phyloP scores from a whole-genome alignment of 2,329 filamentous ascomycete species.

The Allantophomopsis lycopodina region DNA sequence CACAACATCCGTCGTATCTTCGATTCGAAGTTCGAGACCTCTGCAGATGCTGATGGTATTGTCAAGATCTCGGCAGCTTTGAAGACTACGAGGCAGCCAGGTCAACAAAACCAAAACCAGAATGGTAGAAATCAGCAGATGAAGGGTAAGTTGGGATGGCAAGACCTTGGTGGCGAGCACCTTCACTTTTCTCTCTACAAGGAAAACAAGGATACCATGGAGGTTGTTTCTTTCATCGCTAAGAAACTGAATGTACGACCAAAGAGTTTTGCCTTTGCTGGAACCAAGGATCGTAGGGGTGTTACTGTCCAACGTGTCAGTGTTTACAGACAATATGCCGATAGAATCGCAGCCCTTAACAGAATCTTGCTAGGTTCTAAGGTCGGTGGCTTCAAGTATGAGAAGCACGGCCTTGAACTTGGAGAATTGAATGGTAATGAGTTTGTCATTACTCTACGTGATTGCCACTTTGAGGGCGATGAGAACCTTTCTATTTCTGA shows the following conservation, averaged over 20 bases:
- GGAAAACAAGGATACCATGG: slow-evolving; percentile 70
- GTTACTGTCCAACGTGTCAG: slow-evolving; percentile 56
- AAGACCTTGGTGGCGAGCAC: slow-evolving; percentile 53
- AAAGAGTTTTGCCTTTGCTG: slow-evolving; percentile 52
- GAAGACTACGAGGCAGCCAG: slow-evolving; percentile 9
- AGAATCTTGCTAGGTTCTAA: slow-evolving; percentile 41
- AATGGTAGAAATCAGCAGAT: slow-evolving; percentile 9
- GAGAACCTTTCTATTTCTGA: slow-evolving; percentile 31
- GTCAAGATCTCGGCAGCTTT: slow-evolving; percentile 40
- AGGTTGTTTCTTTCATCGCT: slow-evolving; percentile 47
- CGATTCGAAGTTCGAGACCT: slow-evolving; percentile 45
- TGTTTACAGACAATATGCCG: slow-evolving; percentile 40
- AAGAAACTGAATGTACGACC: slow-evolving; percentile 41
- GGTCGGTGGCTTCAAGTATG: slow-evolving; percentile 74
- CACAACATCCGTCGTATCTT: slow-evolving; percentile 45
- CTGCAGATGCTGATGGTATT: slow-evolving; percentile 40
- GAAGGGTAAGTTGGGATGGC: slow-evolving; percentile 37
- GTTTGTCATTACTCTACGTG: slow-evolving; percentile 82
- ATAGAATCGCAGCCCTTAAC: slow-evolving; percentile 54
- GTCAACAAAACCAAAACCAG: slow-evolving; percentile 7
- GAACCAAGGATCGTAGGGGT: slow-evolving; percentile 59
- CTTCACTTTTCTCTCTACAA: slow-evolving; percentile 67
- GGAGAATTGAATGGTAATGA: slow-evolving; percentile 83
- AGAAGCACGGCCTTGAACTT: slow-evolving; percentile 57
- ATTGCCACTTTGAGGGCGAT: slow-evolving; percentile 50